Evolutionary conservation across 176 grass and related monocot genomes (phyloP).

Genomic region (Leersia perrieri): DNA sequence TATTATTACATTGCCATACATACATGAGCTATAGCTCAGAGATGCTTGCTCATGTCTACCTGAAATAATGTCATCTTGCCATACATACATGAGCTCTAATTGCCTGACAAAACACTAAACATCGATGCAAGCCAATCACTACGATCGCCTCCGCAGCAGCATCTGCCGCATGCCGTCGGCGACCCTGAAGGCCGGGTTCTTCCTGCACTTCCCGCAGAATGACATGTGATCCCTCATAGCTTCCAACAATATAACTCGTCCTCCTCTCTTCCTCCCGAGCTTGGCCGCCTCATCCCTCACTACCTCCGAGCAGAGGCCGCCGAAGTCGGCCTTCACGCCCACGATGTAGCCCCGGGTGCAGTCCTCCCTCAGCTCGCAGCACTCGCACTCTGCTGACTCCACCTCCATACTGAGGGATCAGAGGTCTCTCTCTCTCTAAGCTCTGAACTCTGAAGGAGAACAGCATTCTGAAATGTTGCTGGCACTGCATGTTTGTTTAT

Average conservation of each 20-base stretch:
- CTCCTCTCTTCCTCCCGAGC: conserved; percentile 34
- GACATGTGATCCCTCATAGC: conserved; percentile 65
- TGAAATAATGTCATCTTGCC: background rate
- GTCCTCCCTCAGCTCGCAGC: conserved; percentile 80
- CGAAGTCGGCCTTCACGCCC: conserved; percentile 60
- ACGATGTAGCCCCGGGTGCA: conserved; percentile 76
- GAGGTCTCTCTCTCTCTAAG: conserved; percentile 9
- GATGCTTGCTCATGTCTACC: no score
- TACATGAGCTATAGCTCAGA: no score
- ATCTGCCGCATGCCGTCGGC: conserved; percentile 83
- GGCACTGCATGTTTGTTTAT: conserved; percentile 18
- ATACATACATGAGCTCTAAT: background rate
- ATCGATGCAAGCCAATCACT: background rate
- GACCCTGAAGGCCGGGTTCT: conserved; percentile 66
- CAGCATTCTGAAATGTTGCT: background rate
- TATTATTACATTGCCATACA: no score
- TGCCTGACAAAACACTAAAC: background rate
- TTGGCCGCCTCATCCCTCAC: conserved; percentile 59
- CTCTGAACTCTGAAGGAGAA: background rate
- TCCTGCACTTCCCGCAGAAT: conserved; percentile 61
- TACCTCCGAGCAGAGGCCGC: conserved; percentile 85
- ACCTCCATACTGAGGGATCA: conserved; percentile 51
- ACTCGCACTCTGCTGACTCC: conserved; percentile 76
- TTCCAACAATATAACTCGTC: conserved; percentile 36
- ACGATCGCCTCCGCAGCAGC: conserved; percentile 44